Evolutionary conservation across 352 stramenopile genomes (phyloP), one percentile per base, ranked within the genome.

Genomic region (Phytophthora lateralis): DNA sequence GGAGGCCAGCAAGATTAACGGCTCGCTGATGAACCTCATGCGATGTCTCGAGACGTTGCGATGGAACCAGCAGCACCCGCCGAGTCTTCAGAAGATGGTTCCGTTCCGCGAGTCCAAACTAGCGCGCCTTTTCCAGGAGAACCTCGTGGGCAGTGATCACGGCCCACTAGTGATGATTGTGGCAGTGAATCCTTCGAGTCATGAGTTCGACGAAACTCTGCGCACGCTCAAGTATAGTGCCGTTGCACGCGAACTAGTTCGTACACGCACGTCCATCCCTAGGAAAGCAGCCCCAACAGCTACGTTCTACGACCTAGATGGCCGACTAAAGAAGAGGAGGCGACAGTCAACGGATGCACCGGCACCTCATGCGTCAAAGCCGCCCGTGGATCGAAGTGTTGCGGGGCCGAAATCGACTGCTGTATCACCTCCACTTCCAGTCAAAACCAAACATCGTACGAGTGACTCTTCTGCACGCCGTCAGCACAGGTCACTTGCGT

Each of bases 1-100:
- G 51, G 97, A 99, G 73, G 96, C 96, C n/a, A 98, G 93, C 60
- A 91, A 98, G 62, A 99, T 99, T 69, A 99, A 99, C 85, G 88
- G 87, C 15, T 98, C 91, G 17, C 75, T 99, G 4, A 99, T 98
- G 93, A 98, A 98, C 45, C 85, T 99, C 21, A 99, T 98, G 93
- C 86, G 91, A 38, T 99, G 97, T 64, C 78, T 99, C 2, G 91
- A 98, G 55, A 95, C 88, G 17, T 81, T 99, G 75, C 88, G 96
- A 0, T 94, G 82, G 70, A 98, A 98, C 54, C 89, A 98, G 52
- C 82, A 93, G 55, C 83, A 90, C 43, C 82, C 80, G 0, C 67
- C 59, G 1, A 74, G 71, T 34, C 70, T 91, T 24, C 78, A 95
- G 62, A 92, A 96, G 46, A 89, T 98, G 44, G 91, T 99, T n/a